Conservation (phyloP, 495 filamentous ascomycete genomes). For the Aspergillus saccharolyticus region DNA sequence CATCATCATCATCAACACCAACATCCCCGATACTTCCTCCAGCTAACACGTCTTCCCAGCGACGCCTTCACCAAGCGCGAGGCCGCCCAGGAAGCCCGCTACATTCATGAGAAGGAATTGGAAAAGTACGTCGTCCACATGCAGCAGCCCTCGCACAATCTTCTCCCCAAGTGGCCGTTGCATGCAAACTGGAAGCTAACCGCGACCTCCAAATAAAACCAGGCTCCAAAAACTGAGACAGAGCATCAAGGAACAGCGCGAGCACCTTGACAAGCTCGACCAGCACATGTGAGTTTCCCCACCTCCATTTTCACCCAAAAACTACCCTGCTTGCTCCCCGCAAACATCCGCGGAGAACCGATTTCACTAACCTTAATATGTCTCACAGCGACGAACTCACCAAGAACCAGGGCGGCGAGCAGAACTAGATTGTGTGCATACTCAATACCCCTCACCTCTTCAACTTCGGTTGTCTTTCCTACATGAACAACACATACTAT, state of each 20-base stretch:
- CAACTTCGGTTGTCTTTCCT: not conserved
- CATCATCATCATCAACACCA: slow-evolving; percentile 6
- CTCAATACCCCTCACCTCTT: not conserved
- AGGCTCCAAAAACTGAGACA: slow-evolving; percentile 61
- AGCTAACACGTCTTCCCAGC: slow-evolving; percentile 37
- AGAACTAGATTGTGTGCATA: slow-evolving; percentile 51
- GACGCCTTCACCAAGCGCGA: slow-evolving; percentile 91
- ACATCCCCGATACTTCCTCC: not conserved
- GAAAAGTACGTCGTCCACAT: slow-evolving; percentile 64
- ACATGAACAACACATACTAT: not conserved
- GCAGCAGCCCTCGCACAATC: not conserved
- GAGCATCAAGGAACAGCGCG: slow-evolving; percentile 74
- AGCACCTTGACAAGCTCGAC: slow-evolving; percentile 76
- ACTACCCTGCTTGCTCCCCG: too few species aligned
- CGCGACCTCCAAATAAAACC: not conserved
- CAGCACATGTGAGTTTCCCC: slow-evolving; percentile 78
- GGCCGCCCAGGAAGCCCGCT: slow-evolving; percentile 75
- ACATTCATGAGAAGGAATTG: slow-evolving; percentile 78
- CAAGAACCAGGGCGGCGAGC: slow-evolving; percentile 62
- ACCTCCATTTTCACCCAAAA: too few species aligned
- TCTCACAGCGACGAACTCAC: slow-evolving; percentile 59
- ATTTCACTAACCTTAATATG: not conserved
- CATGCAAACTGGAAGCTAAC: not conserved
- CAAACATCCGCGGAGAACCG: not conserved
- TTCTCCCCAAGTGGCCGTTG: too few species aligned